These are phyloP conservation scores for Arctostaphylos glauca DNA, from an alignment of 148 eudicot genomes.

Conservation along the genomic window DNA sequence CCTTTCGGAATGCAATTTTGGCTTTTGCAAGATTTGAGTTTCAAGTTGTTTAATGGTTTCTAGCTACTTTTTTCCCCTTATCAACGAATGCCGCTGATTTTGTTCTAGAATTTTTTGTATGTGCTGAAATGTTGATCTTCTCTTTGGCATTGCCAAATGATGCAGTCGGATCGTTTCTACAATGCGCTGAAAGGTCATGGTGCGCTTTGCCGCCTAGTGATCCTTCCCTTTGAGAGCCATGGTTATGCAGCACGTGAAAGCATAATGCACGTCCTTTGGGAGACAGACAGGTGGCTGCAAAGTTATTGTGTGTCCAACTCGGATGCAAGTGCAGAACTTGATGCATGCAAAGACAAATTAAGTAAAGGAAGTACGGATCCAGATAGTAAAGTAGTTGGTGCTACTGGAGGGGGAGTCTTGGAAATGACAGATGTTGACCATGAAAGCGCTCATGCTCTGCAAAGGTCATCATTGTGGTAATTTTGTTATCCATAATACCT, in stretches of 20 bases:
- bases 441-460: constrained; percentile 25
- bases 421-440: constrained; percentile 44
- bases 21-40: not conserved
- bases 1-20: not conserved
- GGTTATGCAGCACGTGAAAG: constrained; percentile 93
- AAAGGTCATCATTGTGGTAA: constrained; percentile 80
- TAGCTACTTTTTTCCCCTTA: not conserved
- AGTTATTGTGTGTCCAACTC: constrained; percentile 64
- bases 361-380: constrained; percentile 23
- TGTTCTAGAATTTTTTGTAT: not conserved
- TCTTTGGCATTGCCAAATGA: constrained; percentile 11
- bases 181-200: constrained; percentile 97
- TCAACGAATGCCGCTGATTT: not conserved
- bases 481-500: constrained; percentile 3
- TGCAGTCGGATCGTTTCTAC: constrained; percentile 92
- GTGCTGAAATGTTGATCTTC: not conserved
- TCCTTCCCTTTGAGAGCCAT: constrained; percentile 95
- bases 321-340: constrained; percentile 34
- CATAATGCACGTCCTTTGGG: constrained; percentile 99
- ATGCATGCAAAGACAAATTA: constrained; percentile 29
- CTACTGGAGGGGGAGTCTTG: constrained; percentile 65
- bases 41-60: not conserved
- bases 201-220: constrained; percentile 79
- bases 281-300: constrained; percentile 95
- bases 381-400: constrained; percentile 45